These are phyloP conservation scores for Ophiostoma quercus DNA, from an alignment of 2,329 filamentous ascomycete species.

Conservation along the genomic window DNA sequence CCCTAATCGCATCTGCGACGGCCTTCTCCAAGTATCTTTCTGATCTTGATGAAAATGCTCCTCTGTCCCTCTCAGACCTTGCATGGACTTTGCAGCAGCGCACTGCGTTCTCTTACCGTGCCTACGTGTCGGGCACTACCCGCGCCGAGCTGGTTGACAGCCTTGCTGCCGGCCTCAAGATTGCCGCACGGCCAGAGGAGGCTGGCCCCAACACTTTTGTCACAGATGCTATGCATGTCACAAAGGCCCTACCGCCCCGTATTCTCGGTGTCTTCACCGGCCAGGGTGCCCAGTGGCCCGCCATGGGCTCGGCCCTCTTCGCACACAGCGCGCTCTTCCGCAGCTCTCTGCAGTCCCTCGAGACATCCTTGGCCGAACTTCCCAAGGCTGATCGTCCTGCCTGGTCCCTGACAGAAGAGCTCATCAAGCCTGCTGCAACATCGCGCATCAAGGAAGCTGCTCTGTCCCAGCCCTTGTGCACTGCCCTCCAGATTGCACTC, in stretches of 20 bases:
- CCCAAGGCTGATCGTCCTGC: slow-evolving; percentile 21
- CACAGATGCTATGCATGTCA: slow-evolving; percentile 16
- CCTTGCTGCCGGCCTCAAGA: slow-evolving; percentile 30
- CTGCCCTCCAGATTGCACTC: slow-evolving; percentile 48
- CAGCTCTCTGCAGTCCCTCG: slow-evolving; percentile 19
- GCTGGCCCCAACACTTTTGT: slow-evolving; percentile 17
- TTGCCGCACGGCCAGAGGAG: background rate
- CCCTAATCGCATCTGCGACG: slow-evolving; percentile 32
- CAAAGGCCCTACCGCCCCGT: slow-evolving; percentile 17
- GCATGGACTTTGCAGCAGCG: slow-evolving; percentile 35
- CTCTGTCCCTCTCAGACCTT: slow-evolving; percentile 27
- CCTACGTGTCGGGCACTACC: slow-evolving; percentile 31
- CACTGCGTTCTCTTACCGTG: slow-evolving; percentile 34
- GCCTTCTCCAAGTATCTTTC: slow-evolving; percentile 33
- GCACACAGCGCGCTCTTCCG: slow-evolving; percentile 16
- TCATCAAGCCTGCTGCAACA: slow-evolving; percentile 20
- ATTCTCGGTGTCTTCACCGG: slow-evolving; percentile 25
- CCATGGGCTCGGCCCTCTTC: slow-evolving; percentile 35
- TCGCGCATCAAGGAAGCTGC: slow-evolving; percentile 32
- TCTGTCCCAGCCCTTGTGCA: slow-evolving; percentile 49
- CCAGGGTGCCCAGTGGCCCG: slow-evolving; percentile 27
- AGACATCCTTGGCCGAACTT: slow-evolving; percentile 19
- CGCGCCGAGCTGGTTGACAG: slow-evolving; percentile 27
- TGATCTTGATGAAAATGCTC: background rate
- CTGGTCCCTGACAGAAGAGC: slow-evolving; percentile 25